Base-by-base conservation (phyloP, 345 rosid species). In the Brassica cretica region DNA sequence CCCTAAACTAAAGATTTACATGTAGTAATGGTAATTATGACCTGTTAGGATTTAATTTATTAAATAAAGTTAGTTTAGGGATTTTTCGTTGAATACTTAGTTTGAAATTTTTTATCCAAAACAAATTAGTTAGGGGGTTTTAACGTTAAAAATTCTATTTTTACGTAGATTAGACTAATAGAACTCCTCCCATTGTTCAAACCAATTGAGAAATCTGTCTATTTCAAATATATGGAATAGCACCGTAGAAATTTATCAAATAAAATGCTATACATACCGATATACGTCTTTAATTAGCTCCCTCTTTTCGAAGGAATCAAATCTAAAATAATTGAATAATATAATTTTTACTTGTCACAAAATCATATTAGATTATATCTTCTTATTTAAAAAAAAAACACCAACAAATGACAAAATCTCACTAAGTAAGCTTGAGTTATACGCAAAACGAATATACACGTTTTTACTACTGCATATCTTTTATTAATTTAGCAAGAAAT, bases 141-240 rank as follows among this genome's bases (percentile, higher is more conserved):
- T 21, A 21, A 21, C 24, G 24, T 21, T 21, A 21, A 21, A 21
- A 21, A 21, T 21, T 21, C 24, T 15, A 77, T 64, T 39, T 27
- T 35, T 25, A 37, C 27, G 76, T 70, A 64, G 41, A 46, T 30
- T 63, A 71, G 66, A 64, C 59, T 64, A 19, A 51, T 14, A 56
- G 15, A 77, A 64, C 66, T 77, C 25, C 24, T 70, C 25, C 64
- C 71, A 27, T 55, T 71, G 60, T 71, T 78, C 76, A 14, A 65
- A 64, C 66, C 71, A 64, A 41, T 37, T 39, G 66, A 51, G 56
- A 65, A 71, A 33, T 8, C 39, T 71, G 3, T 51, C 39, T 77
- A 39, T 39, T 56, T 71, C 15, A 51, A n/a, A 41, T 41, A 9
- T 39, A 39, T 71, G 71, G 24, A 29, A 77, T 64, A 70, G 46